Evolutionary conservation across 78 protist species (phyloP).

Genomic region (Emiliania huxleyi): DNA sequence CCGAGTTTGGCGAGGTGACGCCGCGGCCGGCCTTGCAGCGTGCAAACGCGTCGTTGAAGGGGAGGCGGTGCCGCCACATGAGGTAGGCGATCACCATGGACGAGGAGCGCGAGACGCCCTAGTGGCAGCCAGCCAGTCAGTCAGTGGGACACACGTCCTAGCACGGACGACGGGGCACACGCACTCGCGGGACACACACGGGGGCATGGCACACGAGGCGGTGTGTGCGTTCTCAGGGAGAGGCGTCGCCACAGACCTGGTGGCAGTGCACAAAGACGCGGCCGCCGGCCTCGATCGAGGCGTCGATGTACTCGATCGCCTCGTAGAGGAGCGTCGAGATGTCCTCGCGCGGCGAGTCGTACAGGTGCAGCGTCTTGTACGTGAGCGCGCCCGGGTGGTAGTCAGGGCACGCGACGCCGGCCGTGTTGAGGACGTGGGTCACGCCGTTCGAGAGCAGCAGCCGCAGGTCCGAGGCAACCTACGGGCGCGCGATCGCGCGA

Average conservation of each 20-base stretch:
- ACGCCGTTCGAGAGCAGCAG: neutral
- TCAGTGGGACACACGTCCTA: too few relatives aligned
- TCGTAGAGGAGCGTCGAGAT: neutral
- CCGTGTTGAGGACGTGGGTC: conserved; percentile 11
- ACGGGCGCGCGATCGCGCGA: too few relatives aligned
- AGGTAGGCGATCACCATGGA: neutral
- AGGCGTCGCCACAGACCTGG: too few relatives aligned
- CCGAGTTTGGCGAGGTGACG: neutral
- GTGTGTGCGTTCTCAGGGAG: too few relatives aligned
- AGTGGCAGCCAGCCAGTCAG: too few relatives aligned
- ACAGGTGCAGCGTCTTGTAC: neutral
- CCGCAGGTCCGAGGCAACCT: neutral
- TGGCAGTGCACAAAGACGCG: neutral
- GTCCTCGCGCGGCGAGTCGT: neutral
- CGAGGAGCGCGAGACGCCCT: neutral
- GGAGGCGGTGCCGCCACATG: neutral
- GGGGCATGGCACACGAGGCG: too few relatives aligned
- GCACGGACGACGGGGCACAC: too few relatives aligned
- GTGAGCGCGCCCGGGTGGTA: neutral
- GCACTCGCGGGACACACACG: too few relatives aligned
- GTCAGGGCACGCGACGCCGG: neutral
- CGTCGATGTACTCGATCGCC: neutral
- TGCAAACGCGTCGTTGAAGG: neutral
- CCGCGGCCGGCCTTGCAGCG: neutral
- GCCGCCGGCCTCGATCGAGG: neutral